These are phyloP conservation scores for Infundibulicybe gibba DNA, from an alignment of 768 basidiomycete species.

Conservation along the genomic window DNA sequence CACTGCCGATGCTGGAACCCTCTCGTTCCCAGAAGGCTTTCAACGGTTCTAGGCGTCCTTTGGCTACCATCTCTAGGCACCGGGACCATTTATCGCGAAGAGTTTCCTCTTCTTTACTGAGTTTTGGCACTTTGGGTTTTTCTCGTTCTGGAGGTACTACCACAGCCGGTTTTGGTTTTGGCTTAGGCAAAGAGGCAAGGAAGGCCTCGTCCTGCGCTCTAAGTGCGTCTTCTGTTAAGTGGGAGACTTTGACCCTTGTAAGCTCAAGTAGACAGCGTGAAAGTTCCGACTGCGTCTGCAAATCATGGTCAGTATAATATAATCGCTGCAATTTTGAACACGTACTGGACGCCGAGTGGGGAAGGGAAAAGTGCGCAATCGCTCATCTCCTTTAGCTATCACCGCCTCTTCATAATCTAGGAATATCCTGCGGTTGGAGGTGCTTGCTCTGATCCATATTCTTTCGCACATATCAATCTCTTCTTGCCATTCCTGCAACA, in stretches of 20 bases:
- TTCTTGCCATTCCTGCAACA: conserved; percentile 83
- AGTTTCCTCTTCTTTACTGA: conserved; percentile 79
- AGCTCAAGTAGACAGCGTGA: conserved; percentile 84
- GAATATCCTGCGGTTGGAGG: conserved; percentile 84
- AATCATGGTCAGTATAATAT: background rate
- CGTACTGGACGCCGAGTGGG: conserved; percentile 92
- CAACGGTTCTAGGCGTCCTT: conserved; percentile 80
- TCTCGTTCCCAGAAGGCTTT: conserved; percentile 82
- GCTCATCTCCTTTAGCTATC: conserved; percentile 74
- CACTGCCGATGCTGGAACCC: conserved; percentile 47
- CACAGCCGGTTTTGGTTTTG: conserved; percentile 48
- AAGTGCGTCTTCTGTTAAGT: conserved; percentile 82
- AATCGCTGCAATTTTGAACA: conserved; percentile 5
- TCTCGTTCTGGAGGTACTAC: conserved; percentile 35
- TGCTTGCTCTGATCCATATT: conserved; percentile 90
- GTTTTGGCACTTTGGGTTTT: conserved; percentile 50
- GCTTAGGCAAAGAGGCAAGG: conserved; percentile 84
- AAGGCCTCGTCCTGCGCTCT: conserved; percentile 86
- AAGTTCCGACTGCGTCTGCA: conserved; percentile 87
- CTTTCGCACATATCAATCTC: conserved; percentile 84
- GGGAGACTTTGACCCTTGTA: conserved; percentile 78
- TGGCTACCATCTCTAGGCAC: conserved; percentile 86
- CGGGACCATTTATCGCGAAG: conserved; percentile 79
- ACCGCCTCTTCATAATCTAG: conserved; percentile 82
- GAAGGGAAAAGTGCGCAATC: conserved; percentile 90